Evolutionary conservation across 768 basidiomycete genomes (phyloP).

Genomic region (Phlebiopsis gigantea): DNA sequence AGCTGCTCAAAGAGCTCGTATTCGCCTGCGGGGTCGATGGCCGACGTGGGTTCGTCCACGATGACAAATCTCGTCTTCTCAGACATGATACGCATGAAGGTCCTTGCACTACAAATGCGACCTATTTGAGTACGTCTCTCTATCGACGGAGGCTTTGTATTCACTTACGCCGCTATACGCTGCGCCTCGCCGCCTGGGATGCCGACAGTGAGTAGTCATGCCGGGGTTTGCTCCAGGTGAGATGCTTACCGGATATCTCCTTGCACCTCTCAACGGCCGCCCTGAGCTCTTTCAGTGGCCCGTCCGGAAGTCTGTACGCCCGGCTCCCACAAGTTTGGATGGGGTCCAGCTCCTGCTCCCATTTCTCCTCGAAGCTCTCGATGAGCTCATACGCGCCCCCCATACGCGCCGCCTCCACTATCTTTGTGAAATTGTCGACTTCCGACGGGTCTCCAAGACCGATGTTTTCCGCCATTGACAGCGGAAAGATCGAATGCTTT

Average conservation of each 20-base stretch:
- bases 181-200: conserved; percentile 23
- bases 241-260: neutral
- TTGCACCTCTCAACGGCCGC: neutral
- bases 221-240: neutral
- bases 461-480: conserved; percentile 37
- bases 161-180: conserved; percentile 14
- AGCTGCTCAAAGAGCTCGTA: conserved; percentile 39
- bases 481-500: conserved; percentile 31
- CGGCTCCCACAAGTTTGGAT: neutral
- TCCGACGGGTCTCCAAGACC: conserved; percentile 28
- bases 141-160: neutral
- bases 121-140: neutral
- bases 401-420: conserved; percentile 17
- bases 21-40: conserved; percentile 52
- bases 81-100: conserved; percentile 35
- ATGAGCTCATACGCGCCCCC: conserved; percentile 7
- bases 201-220: neutral
- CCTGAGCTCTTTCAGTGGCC: neutral
- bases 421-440: conserved; percentile 13
- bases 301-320: neutral
- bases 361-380: neutral
- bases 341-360: neutral
- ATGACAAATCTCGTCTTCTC: conserved; percentile 41
- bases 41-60: conserved; percentile 56
- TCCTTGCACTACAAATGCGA: conserved; percentile 23